phyloP scores from a whole-genome alignment of 768 basidiomycete genomes.

The Trametes elegans region DNA sequence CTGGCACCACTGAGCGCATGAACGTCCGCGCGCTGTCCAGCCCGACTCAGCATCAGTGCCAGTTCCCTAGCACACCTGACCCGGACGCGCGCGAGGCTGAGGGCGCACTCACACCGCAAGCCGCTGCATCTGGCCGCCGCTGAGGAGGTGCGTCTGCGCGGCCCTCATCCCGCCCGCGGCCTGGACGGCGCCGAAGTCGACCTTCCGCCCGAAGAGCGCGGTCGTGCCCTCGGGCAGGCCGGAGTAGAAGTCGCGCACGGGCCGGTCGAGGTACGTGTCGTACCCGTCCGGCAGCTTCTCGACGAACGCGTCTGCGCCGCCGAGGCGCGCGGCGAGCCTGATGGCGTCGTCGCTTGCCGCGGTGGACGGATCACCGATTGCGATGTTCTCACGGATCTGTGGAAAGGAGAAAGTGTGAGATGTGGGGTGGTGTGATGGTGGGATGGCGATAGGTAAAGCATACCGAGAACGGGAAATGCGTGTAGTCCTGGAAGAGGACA shows the following conservation, averaged over 20 bases:
- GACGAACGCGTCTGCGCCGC: conserved; percentile 67
- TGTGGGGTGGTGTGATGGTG: neutral
- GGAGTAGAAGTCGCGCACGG: conserved; percentile 68
- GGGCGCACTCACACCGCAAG: conserved; percentile 33
- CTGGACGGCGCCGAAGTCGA: conserved; percentile 49
- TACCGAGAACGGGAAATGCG: conserved; percentile 76
- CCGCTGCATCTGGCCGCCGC: conserved; percentile 25
- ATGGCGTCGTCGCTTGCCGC: conserved; percentile 55
- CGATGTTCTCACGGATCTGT: conserved; percentile 78
- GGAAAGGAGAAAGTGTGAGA: neutral
- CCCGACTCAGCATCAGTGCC: neutral
- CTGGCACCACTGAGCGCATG: conserved; percentile 30
- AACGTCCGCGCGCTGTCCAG: conserved; percentile 25
- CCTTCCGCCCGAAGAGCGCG: conserved; percentile 56
- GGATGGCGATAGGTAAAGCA: conserved; percentile 21
- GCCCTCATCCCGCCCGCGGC: conserved; percentile 41
- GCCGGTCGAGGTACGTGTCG: conserved; percentile 72
- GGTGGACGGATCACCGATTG: conserved; percentile 62
- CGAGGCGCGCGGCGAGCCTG: conserved; percentile 62
- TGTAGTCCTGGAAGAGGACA: conserved; percentile 83
- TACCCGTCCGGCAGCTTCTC: conserved; percentile 62
- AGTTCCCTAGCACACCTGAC: too few species aligned
- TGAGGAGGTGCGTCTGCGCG: conserved; percentile 61
- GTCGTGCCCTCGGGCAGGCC: conserved; percentile 61
- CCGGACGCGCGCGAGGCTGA: too few species aligned